Evolutionary conservation across 1,139 yeast genomes (phyloP).

Genomic region (Diutina mesorugosa): DNA sequence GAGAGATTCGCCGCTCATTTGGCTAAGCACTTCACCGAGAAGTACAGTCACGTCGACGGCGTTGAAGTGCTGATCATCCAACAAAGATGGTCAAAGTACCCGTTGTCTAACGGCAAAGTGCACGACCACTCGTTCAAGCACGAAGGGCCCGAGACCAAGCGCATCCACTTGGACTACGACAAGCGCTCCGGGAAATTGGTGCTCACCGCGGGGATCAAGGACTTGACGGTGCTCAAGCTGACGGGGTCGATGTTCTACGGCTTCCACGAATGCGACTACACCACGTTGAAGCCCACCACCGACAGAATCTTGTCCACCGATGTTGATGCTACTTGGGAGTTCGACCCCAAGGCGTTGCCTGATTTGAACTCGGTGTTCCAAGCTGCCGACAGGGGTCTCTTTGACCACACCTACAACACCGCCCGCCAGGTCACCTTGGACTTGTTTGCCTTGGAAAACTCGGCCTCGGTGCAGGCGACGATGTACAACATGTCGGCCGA

Average conservation of each 20-base stretch:
- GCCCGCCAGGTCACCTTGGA: constrained; percentile 65
- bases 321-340: constrained; percentile 66
- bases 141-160: constrained; percentile 74
- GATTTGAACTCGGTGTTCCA: constrained; percentile 37
- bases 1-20: constrained; percentile 81
- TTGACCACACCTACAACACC: constrained; percentile 44
- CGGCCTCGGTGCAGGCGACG: constrained; percentile 89
- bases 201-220: constrained; percentile 63
- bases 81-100: constrained; percentile 43
- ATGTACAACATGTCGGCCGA: constrained; percentile 84
- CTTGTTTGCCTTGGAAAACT: constrained; percentile 71
- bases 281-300: constrained; percentile 67
- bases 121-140: constrained; percentile 78
- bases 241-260: constrained; percentile 95
- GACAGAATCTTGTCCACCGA: constrained; percentile 87
- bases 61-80: constrained; percentile 57
- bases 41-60: constrained; percentile 66
- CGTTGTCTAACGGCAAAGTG: constrained; percentile 36
- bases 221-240: constrained; percentile 76
- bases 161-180: constrained; percentile 41
- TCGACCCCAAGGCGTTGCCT: constrained; percentile 29
- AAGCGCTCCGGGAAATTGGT: constrained; percentile 34
- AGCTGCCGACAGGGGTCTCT: constrained; percentile 46
- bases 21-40: constrained; percentile 65
- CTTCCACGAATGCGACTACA: constrained; percentile 74